Evolutionary conservation across 1,284 basidiomycete genomes (phyloP).

Genomic region (Stygiomarasmius scandens): DNA sequence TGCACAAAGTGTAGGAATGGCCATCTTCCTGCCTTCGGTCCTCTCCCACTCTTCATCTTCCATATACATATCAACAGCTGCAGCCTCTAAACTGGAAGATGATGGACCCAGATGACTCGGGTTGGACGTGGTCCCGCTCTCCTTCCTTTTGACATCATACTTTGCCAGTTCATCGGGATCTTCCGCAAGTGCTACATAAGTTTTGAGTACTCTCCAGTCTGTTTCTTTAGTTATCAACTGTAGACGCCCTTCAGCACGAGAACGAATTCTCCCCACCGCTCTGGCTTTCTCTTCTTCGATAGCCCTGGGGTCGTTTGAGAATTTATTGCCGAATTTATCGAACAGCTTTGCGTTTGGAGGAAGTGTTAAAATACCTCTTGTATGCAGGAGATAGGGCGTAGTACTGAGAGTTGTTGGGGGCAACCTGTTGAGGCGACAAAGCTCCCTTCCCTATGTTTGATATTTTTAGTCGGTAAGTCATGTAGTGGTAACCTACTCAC

Average conservation of each 20-base stretch:
- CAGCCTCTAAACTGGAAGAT: constrained; percentile 39
- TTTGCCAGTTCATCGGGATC: constrained; percentile 34
- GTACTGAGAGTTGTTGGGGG: constrained; percentile 67
- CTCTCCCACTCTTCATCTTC: constrained; percentile 72
- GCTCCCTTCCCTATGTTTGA: constrained; percentile 51
- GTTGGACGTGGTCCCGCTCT: constrained; percentile 12
- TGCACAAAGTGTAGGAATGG: constrained; percentile 21
- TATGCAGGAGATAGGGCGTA: constrained; percentile 75
- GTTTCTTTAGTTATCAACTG: constrained; percentile 69
- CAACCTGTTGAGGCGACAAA: constrained; percentile 69
- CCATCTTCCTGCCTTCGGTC: constrained; percentile 28
- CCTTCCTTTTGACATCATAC: constrained; percentile 23
- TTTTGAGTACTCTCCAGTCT: constrained; percentile 65
- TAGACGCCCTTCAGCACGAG: constrained; percentile 60
- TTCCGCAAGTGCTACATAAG: constrained; percentile 67
- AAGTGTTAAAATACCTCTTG: constrained; percentile 57
- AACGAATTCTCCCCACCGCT: constrained; percentile 46
- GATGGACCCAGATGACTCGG: constrained; percentile 6
- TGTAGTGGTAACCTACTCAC: constrained; percentile 40
- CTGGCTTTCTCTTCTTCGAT: constrained; percentile 37
- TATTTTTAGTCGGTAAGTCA: neutral
- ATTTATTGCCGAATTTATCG: constrained; percentile 12
- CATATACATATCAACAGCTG: constrained; percentile 61
- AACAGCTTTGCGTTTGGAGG: constrained; percentile 39
- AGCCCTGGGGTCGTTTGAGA: constrained; percentile 20